Evolutionary conservation across 1,284 basidiomycete species (phyloP).

Genomic region (Kalmanozyma brasiliensis): DNA sequence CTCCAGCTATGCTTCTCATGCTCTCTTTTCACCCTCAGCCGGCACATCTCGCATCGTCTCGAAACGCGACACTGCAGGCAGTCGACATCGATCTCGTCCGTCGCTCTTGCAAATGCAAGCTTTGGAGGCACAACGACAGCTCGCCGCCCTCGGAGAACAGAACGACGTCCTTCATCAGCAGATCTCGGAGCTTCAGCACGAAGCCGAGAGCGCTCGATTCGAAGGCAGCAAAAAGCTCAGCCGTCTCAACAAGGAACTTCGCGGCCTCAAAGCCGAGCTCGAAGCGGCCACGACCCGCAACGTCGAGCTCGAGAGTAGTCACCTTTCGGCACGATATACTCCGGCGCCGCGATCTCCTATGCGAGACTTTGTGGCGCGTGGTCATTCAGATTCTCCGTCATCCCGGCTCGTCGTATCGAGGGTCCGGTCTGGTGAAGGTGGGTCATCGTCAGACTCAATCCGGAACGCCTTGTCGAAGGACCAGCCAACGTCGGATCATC

Average conservation of each 20-base stretch:
- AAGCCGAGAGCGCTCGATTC: slow-evolving; percentile 51
- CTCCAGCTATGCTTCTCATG: slow-evolving; percentile 34
- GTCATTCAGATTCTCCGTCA: slow-evolving; percentile 1
- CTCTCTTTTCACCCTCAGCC: slow-evolving; percentile 16
- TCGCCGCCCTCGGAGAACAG: slow-evolving; percentile 51
- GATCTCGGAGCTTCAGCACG: slow-evolving; percentile 55
- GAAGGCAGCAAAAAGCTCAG: slow-evolving; percentile 52
- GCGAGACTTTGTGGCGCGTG: not conserved
- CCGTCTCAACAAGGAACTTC: slow-evolving; percentile 55
- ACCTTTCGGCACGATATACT: slow-evolving; percentile 1
- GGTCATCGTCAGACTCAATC: not conserved
- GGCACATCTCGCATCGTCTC: slow-evolving; percentile 3
- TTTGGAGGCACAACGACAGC: slow-evolving; percentile 51
- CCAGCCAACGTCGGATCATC: slow-evolving; percentile 4
- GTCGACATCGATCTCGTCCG: slow-evolving; percentile 31
- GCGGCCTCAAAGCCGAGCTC: slow-evolving; percentile 56
- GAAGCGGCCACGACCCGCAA: slow-evolving; percentile 55
- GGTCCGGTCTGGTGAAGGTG: not conserved
- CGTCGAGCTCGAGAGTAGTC: slow-evolving; percentile 47
- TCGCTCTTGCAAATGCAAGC: slow-evolving; percentile 37
- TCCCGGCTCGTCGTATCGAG: not conserved
- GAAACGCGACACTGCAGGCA: slow-evolving; percentile 1
- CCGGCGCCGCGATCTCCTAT: slow-evolving; percentile 11
- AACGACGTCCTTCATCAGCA: slow-evolving; percentile 58
- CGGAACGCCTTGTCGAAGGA: not conserved